Conservation (phyloP, 257 asterid genomes). For the Solanum clarkiae region DNA sequence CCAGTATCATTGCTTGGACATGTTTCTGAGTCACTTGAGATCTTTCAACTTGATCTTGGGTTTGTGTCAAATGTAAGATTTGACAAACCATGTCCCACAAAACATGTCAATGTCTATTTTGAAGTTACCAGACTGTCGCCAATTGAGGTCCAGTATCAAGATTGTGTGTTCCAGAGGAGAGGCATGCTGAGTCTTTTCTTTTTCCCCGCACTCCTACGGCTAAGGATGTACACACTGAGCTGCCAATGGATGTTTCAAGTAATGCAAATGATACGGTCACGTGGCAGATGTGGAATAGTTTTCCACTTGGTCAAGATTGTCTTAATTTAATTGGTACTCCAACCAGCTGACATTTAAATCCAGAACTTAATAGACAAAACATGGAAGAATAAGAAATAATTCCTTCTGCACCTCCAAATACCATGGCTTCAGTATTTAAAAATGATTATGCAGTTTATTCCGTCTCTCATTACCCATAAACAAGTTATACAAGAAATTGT, state of each 20-base stretch:
- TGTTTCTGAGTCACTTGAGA: constrained; percentile 84
- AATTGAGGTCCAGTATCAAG: constrained; percentile 71
- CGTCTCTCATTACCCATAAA: constrained; percentile 35
- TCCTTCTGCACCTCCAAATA: constrained; percentile 52
- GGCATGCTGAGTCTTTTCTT: constrained; percentile 26
- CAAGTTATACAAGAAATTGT: constrained; percentile 31
- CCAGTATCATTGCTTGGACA: constrained; percentile 88
- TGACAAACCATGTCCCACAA: constrained; percentile 40
- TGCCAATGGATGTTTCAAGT: constrained; percentile 16
- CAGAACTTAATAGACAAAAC: constrained; percentile 38
- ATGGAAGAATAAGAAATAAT: background rate
- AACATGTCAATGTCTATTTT: constrained; percentile 29
- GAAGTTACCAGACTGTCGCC: constrained; percentile 66
- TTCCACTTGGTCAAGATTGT: constrained; percentile 74
- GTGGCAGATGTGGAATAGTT: constrained; percentile 89
- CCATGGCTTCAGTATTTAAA: constrained; percentile 87
- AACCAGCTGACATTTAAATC: constrained; percentile 56
- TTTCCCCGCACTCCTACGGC: constrained; percentile 27
- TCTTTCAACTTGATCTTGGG: constrained; percentile 68
- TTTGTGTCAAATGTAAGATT: constrained; percentile 33
- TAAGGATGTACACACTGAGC: constrained; percentile 13
- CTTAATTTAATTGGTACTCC: constrained; percentile 52
- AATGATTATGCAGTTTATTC: constrained; percentile 41
- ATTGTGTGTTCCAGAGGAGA: constrained; percentile 53
- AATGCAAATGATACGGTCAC: constrained; percentile 37